A percentile compares a stretch with the other conserved stretches of the same genome.
These are phyloP conservation scores for Cercospora sp. DNA, from an alignment of 2,329 filamentous ascomycete species.

Conservation along the genomic window DNA sequence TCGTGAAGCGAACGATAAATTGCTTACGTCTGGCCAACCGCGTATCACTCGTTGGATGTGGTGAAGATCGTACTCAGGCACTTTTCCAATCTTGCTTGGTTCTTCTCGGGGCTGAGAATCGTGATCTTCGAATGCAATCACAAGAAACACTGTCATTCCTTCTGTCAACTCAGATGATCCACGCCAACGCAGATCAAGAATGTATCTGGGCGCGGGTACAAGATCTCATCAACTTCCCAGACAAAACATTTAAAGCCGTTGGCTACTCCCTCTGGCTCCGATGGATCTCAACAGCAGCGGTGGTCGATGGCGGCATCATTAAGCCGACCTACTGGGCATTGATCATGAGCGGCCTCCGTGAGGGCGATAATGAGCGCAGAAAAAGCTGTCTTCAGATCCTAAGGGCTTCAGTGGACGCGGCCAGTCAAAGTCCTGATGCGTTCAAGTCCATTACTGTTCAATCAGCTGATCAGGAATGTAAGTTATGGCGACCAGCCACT, in stretches of 20 bases:
- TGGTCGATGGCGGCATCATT: slow-evolving; percentile 16
- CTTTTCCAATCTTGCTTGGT: slow-evolving; percentile 22
- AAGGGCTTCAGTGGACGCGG: slow-evolving; percentile 42
- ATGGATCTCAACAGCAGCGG: slow-evolving; percentile 18
- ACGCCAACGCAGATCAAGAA: slow-evolving; percentile 8
- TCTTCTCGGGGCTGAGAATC: slow-evolving; percentile 19
- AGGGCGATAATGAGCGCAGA: slow-evolving; percentile 48
- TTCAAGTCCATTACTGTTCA: background rate
- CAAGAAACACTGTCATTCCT: slow-evolving; percentile 19
- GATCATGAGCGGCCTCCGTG: slow-evolving; percentile 43
- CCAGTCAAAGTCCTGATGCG: slow-evolving; percentile 24
- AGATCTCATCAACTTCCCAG: slow-evolving; percentile 12
- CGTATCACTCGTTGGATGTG: background rate
- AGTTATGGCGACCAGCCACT: background rate
- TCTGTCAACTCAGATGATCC: background rate
- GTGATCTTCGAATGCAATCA: slow-evolving; percentile 14
- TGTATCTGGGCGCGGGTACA: slow-evolving; percentile 23
- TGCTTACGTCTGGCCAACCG: slow-evolving; percentile 17
- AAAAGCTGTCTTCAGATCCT: slow-evolving; percentile 51
- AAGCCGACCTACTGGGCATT: slow-evolving; percentile 43
- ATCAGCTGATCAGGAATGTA: slow-evolving; percentile 5
- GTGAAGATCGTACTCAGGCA: background rate
- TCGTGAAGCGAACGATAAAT: slow-evolving; percentile 2
- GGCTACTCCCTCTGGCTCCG: slow-evolving; percentile 36
- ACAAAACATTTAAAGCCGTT: slow-evolving; percentile 22